Base-by-base conservation (phyloP, 2,329 filamentous ascomycete species). In the Myriosclerotinia scirpicola region DNA sequence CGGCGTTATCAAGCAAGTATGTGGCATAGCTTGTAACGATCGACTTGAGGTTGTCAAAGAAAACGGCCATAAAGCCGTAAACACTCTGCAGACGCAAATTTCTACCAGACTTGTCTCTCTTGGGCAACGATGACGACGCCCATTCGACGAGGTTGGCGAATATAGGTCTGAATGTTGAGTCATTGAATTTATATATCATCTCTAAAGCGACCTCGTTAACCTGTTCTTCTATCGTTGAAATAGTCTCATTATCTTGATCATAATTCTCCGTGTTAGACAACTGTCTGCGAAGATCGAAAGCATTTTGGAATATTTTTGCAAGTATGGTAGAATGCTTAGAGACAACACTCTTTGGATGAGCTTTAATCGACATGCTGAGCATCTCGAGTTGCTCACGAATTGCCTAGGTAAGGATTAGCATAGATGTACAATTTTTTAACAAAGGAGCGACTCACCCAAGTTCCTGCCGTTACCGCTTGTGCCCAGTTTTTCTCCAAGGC, bases 171-270 rank as follows among this genome's bases (percentile, higher is more conserved):
- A 99, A 99, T 0, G 90, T 87, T 0, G 90, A 89, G 76, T 99
- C 95, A 79, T 97, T 98, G 69, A 99, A 85, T 82, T 98, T 98
- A 81, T 96, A 92, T 64, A 97, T 90, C 88, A 97, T 95, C 78
- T 92, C 91, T 67, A 99, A 85, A 0, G 89, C 86, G 15, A 90
- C 87, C 12, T 89, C 85, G 75, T 92, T 90, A 71, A 91, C 75
- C 14, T 82, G 81, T 2, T 81, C 79, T 75, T 96, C 92, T 15
- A 92, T 81, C 53, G 83, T 81, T 26, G 81, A 78, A 7, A 91
- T 77, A 54, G 84, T 80, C 17, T 83, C 78, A 20, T 81, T 75
- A 46, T 69, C 74, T 53, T 81, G 77, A 14, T 73, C 73, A 65
- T 73, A 73, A 34, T 81, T 77, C 1, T 84, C 79, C 42, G 82